Conservation (phyloP, 345 rosid species). For the Eucalyptus globulus region DNA sequence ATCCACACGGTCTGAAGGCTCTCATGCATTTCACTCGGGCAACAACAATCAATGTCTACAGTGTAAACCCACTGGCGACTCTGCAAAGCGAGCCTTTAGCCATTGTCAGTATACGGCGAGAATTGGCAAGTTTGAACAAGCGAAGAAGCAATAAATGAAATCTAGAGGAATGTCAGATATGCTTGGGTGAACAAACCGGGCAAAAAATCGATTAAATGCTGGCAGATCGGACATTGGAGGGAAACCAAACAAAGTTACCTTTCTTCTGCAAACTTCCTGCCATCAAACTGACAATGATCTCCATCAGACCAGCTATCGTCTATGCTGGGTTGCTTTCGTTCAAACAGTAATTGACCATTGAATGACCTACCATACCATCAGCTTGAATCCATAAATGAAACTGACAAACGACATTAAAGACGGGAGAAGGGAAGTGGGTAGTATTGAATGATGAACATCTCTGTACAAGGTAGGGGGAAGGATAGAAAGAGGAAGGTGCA, state of each 20-base stretch:
- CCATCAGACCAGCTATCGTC: not conserved
- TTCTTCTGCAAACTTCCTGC: not conserved
- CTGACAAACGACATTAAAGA: not conserved
- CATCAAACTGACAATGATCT: not conserved
- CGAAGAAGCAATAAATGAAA: not conserved
- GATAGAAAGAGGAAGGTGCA: slow-evolving; percentile 12
- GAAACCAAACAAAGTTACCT: not conserved
- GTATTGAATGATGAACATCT: not conserved
- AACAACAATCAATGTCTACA: not conserved
- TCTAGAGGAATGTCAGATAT: not conserved
- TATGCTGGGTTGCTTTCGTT: not conserved
- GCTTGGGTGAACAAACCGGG: not conserved
- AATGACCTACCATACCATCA: not conserved
- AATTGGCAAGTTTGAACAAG: not conserved
- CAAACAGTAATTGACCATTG: not conserved
- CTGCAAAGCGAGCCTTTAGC: not conserved
- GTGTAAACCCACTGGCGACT: not conserved
- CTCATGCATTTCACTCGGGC: not conserved
- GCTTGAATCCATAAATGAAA: not conserved
- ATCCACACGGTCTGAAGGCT: not conserved
- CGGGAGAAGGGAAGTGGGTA: not conserved
- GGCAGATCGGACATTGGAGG: not conserved
- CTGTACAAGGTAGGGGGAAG: not conserved
- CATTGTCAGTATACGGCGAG: not conserved
- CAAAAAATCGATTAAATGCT: not conserved